Evolutionary conservation across 495 filamentous ascomycete genomes (phyloP).

Genomic region (Articulospora tetracladia): DNA sequence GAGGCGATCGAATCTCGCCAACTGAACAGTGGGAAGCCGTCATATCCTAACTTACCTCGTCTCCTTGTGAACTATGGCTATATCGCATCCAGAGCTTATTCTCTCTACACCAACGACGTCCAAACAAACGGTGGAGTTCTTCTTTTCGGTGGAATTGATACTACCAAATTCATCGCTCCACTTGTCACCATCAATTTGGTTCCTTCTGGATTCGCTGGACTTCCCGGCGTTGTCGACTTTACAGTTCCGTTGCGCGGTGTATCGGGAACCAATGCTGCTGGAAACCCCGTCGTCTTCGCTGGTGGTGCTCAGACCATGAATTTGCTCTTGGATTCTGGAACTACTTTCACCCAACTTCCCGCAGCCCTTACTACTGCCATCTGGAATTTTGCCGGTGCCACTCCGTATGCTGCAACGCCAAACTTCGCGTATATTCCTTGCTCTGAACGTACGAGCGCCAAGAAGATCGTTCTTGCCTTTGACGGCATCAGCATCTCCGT

Average conservation of each 20-base stretch:
- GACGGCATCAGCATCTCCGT: not conserved
- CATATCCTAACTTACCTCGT: not conserved
- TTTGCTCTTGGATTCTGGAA: not conserved
- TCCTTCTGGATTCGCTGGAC: not conserved
- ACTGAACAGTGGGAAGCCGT: slow-evolving; percentile 38
- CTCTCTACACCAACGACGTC: not conserved
- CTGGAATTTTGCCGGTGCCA: not conserved
- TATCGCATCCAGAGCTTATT: not conserved
- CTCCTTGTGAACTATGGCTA: not conserved
- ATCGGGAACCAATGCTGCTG: not conserved
- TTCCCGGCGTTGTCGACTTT: not conserved
- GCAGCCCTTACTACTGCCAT: not conserved
- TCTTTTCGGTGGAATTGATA: not conserved
- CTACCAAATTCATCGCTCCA: not conserved
- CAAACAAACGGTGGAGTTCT: not conserved
- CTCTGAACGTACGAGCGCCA: not conserved
- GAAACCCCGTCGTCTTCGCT: not conserved
- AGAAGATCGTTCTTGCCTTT: not conserved
- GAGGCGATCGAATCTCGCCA: slow-evolving; percentile 65
- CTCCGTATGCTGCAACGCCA: not conserved
- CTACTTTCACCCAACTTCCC: not conserved
- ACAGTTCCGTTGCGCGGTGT: not conserved
- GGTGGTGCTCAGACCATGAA: not conserved
- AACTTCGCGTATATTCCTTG: slow-evolving; percentile 58
- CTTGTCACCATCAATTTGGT: not conserved